Evolutionary conservation across 495 filamentous ascomycete genomes (phyloP).

Genomic region (Aspergillus incahuasiensis): DNA sequence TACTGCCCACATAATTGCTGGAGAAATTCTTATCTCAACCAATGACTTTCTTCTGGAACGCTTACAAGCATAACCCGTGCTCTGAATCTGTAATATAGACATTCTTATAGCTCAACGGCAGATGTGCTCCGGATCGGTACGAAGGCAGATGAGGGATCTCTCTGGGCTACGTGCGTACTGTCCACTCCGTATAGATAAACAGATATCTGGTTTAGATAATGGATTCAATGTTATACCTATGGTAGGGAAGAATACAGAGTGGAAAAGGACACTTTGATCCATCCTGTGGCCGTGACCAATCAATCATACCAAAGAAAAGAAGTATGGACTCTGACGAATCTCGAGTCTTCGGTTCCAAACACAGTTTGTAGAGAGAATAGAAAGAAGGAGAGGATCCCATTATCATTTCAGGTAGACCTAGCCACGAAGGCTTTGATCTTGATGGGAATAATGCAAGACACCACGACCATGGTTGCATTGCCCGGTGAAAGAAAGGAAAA

Average conservation of each 20-base stretch:
- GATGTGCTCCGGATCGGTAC: no score
- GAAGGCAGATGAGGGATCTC: no score
- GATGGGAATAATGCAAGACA: background rate
- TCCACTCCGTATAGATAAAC: no score
- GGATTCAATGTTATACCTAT: background rate
- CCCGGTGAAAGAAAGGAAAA: conserved; percentile 3
- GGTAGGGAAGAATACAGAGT: background rate
- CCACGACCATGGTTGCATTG: background rate
- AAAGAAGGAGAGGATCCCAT: background rate
- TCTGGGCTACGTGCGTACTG: no score
- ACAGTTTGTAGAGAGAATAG: conserved; percentile 6
- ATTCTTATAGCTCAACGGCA: no score
- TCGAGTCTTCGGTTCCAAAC: conserved; percentile 8
- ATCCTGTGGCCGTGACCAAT: conserved; percentile 11
- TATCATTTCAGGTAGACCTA: background rate
- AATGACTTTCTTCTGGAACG: no score
- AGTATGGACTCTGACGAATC: conserved; percentile 2
- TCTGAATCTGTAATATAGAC: no score
- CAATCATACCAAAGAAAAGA: conserved; percentile 5
- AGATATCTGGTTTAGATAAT: background rate
- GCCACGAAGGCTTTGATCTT: conserved; percentile 1
- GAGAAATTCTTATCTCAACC: no score
- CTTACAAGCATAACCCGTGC: no score
- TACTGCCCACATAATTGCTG: no score
- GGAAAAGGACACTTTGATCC: conserved; percentile 10